A percentile compares a stretch with the other conserved stretches of the same genome.
phyloP scores from a whole-genome alignment of 192 early-diverging fungal genomes.

The Backusella liffmaniae region DNA sequence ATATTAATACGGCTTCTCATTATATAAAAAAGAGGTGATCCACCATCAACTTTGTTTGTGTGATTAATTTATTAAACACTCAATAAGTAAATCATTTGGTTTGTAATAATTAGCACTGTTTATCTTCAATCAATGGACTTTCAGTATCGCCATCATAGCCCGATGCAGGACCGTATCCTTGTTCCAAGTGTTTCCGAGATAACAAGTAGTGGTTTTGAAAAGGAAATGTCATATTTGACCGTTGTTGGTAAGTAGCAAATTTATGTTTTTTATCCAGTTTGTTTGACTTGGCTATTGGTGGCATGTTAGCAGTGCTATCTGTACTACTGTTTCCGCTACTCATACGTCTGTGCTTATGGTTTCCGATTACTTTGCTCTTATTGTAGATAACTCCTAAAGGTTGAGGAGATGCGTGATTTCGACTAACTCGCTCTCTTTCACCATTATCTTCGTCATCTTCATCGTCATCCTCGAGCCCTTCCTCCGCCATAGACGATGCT shows the following conservation, averaged over 20 bases:
- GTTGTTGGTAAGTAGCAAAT: neutral
- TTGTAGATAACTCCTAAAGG: neutral
- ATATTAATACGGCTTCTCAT: neutral
- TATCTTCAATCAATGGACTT: constrained; percentile 6
- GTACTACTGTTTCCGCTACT: constrained; percentile 13
- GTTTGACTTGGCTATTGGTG: neutral
- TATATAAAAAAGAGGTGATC: neutral
- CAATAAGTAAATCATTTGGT: neutral
- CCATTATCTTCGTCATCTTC: neutral
- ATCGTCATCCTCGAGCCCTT: neutral
- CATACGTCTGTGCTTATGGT: neutral
- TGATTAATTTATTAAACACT: neutral
- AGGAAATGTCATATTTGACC: neutral
- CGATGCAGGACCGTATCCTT: neutral
- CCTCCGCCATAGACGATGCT: constrained; percentile 9
- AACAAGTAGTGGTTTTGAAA: neutral
- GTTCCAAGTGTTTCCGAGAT: neutral
- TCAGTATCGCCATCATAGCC: constrained; percentile 16
- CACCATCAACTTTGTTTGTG: neutral
- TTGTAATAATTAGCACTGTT: neutral
- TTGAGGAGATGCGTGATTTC: neutral
- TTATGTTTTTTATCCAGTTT: neutral
- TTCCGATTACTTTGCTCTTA: neutral
- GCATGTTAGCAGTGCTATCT: neutral
- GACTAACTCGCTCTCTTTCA: neutral